phyloP scores from a whole-genome alignment of 176 grass and related monocot species.

The Carex parvula region DNA sequence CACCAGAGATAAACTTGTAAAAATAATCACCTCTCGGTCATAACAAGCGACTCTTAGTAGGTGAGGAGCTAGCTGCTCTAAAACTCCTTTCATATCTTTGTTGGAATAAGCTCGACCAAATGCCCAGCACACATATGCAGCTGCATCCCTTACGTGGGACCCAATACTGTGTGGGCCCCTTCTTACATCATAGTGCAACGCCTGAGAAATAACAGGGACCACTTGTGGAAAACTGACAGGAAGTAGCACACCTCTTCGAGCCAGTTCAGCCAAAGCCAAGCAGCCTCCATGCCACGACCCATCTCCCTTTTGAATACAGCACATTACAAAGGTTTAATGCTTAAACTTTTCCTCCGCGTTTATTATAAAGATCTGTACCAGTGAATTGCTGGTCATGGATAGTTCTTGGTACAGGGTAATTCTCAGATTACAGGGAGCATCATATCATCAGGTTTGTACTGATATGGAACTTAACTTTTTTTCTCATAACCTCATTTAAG shows the following conservation, averaged over 20 bases:
- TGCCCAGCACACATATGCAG: slow-evolving; percentile 97
- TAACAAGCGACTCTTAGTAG: slow-evolving; percentile 86
- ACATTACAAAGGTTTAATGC: slow-evolving; percentile 20
- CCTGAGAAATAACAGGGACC: slow-evolving; percentile 81
- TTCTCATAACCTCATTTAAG: neutral
- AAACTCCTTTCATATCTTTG: slow-evolving; percentile 70
- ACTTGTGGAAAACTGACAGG: slow-evolving; percentile 81
- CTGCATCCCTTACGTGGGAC: slow-evolving; percentile 93
- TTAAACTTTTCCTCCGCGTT: neutral
- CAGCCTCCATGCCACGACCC: slow-evolving; percentile 96
- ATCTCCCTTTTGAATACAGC: slow-evolving; percentile 64
- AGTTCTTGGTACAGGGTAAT: neutral
- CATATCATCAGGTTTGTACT: neutral
- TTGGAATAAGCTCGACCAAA: slow-evolving; percentile 94
- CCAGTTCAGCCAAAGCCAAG: slow-evolving; percentile 94
- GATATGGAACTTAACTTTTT: neutral
- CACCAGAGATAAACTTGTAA: slow-evolving; percentile 6
- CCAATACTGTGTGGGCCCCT: slow-evolving; percentile 95
- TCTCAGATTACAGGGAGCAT: neutral
- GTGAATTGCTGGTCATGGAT: neutral
- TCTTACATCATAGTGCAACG: slow-evolving; percentile 86
- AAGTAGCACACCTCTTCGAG: slow-evolving; percentile 81
- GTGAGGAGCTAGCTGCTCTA: slow-evolving; percentile 86
- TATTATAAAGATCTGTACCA: neutral
- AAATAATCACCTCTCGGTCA: slow-evolving; percentile 86